phyloP scores from a whole-genome alignment of 169 alveolate genomes.

The Theileria orientalis region DNA sequence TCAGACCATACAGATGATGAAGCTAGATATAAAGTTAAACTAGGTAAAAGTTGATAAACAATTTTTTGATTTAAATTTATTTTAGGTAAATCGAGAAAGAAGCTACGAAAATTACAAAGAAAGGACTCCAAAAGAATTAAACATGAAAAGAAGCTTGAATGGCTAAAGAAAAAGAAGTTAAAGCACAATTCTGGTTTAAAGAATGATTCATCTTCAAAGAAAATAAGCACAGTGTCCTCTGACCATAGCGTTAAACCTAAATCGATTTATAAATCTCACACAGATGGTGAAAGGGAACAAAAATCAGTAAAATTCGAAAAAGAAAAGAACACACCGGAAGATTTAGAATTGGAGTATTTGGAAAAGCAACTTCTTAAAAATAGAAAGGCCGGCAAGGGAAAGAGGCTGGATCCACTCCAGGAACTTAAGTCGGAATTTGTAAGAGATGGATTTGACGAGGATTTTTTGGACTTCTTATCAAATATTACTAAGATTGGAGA shows the following conservation, averaged over 20 bases:
- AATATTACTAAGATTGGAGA: conserved; percentile 25
- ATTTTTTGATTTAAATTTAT: background rate
- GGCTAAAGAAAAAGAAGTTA: conserved; percentile 40
- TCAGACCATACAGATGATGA: conserved; percentile 14
- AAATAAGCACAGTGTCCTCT: background rate
- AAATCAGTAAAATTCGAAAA: conserved; percentile 9
- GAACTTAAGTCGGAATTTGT: conserved; percentile 58
- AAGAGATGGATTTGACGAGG: conserved; percentile 62
- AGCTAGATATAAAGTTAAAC: conserved; percentile 2
- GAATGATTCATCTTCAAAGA: background rate
- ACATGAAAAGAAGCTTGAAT: conserved; percentile 64
- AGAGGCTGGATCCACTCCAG: conserved; percentile 28
- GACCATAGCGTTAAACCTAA: background rate
- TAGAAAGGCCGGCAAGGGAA: conserved; percentile 36
- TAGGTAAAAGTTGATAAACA: background rate
- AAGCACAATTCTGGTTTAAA: background rate
- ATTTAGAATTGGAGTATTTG: conserved; percentile 50
- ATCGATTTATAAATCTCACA: background rate
- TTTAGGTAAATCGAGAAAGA: conserved; percentile 32
- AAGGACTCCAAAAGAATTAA: conserved; percentile 58
- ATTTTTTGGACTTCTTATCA: conserved; percentile 52
- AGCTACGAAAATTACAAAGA: conserved; percentile 59
- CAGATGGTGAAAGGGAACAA: conserved; percentile 8
- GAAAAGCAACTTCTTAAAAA: conserved; percentile 33
- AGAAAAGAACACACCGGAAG: conserved; percentile 28